These are phyloP conservation scores for Xanthoparmelia taractica DNA, from an alignment of 495 filamentous ascomycete genomes.

Conservation along the genomic window DNA sequence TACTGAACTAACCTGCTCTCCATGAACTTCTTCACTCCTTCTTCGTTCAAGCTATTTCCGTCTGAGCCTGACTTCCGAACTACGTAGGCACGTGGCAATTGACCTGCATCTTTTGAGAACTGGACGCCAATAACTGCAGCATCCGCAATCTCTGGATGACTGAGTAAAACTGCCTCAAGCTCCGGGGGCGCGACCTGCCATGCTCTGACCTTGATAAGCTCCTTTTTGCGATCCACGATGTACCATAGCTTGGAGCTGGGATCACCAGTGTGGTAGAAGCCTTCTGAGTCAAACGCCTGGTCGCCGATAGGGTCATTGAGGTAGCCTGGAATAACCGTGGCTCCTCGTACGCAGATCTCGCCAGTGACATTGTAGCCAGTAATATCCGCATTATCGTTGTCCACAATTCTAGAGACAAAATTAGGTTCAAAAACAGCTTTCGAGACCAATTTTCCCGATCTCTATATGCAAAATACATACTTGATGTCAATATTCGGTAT, in stretches of 20 bases:
- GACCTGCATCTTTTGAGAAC: constrained; percentile 42
- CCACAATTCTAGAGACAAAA: constrained; percentile 33
- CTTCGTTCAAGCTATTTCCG: constrained; percentile 39
- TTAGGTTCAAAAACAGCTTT: not conserved
- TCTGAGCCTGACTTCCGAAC: constrained; percentile 39
- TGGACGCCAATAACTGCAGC: constrained; percentile 69
- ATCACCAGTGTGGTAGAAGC: constrained; percentile 66
- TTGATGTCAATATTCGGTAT: constrained; percentile 36
- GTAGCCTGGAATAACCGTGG: constrained; percentile 35
- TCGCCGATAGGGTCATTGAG: constrained; percentile 24
- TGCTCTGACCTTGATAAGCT: constrained; percentile 78
- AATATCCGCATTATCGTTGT: constrained; percentile 45
- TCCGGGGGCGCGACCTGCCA: constrained; percentile 83
- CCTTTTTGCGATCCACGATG: constrained; percentile 73
- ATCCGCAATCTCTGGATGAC: constrained; percentile 61
- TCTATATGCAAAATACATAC: constrained; percentile 16
- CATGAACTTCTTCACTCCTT: constrained; percentile 55
- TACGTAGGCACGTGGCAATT: constrained; percentile 63
- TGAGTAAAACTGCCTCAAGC: constrained; percentile 66
- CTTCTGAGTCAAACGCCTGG: constrained; percentile 34
- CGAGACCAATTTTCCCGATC: too few species aligned
- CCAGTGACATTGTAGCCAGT: constrained; percentile 42
- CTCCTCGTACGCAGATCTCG: constrained; percentile 45
- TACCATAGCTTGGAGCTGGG: constrained; percentile 50
- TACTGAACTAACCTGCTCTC: constrained; percentile 50